Percentiles rank a stretch among this genome's conserved stretches.
These are phyloP conservation scores for Trichosporon sp. DNA, from an alignment of 1,284 basidiomycete species.

Conservation along the genomic window DNA sequence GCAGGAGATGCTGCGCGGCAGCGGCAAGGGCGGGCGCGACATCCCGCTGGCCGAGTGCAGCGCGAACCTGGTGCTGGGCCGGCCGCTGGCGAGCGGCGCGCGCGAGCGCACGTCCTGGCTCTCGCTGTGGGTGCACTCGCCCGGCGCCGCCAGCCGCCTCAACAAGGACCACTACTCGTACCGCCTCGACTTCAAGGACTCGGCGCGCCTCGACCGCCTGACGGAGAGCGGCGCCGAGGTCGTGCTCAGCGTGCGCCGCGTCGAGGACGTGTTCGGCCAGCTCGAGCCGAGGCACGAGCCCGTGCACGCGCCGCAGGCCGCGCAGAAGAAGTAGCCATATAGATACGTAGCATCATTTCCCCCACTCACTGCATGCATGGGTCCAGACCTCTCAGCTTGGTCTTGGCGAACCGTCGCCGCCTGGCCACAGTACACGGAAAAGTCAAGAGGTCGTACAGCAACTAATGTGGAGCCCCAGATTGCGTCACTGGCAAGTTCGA, in stretches of 20 bases:
- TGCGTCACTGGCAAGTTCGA: constrained; percentile 7
- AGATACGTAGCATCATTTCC: background rate
- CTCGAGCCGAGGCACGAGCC: constrained; percentile 2
- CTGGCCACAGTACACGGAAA: background rate
- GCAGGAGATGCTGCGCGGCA: constrained; percentile 9
- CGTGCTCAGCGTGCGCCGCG: constrained; percentile 9
- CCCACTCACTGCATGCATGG: background rate
- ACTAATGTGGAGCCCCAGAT: background rate
- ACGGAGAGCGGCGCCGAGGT: constrained; percentile 9
- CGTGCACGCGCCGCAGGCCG: background rate
- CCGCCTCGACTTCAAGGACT: constrained; percentile 18
- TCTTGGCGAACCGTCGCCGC: no score
- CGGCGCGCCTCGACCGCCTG: background rate
- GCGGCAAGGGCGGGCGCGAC: constrained; percentile 7
- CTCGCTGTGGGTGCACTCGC: background rate
- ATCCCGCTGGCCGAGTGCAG: constrained; percentile 6
- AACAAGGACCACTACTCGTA: constrained; percentile 11
- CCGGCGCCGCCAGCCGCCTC: background rate
- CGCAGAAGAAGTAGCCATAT: constrained; percentile 3
- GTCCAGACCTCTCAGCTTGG: background rate
- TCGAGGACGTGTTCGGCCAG: constrained; percentile 21
- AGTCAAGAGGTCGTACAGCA: no score
- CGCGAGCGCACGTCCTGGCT: background rate
- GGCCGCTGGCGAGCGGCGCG: background rate
- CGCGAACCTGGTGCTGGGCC: constrained; percentile 2